phyloP scores from a whole-genome alignment of 495 filamentous ascomycete species.

The Daldinia bambusicola region DNA sequence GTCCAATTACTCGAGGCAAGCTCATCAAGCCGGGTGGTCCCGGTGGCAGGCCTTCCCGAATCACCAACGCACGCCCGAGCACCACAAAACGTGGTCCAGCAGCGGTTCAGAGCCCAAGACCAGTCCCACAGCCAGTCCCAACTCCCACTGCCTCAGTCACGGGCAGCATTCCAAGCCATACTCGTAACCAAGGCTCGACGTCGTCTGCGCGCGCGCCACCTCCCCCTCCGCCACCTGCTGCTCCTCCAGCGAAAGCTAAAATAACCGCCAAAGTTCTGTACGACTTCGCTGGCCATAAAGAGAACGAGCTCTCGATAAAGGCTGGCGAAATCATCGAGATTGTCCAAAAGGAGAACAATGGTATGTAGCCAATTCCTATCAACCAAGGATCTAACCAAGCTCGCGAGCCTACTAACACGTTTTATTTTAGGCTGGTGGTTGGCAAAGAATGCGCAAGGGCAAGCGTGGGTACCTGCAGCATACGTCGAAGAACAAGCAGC shows the following conservation, averaged over 20 bases:
- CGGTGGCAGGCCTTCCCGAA: conserved; percentile 78
- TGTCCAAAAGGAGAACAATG: conserved; percentile 88
- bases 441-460: conserved; percentile 73
- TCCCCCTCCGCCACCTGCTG: conserved; percentile 71
- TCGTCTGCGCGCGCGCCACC: conserved; percentile 62
- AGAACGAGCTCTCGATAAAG: conserved; percentile 80
- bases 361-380: conserved; percentile 61
- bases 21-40: conserved; percentile 91
- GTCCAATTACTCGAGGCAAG: conserved; percentile 90
- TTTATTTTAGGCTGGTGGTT: conserved; percentile 90
- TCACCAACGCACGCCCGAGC: conserved; percentile 60
- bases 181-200: conserved; percentile 56
- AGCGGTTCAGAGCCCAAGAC: conserved; percentile 56
- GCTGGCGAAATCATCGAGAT: conserved; percentile 85
- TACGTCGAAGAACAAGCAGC: conserved; percentile 85
- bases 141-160: conserved; percentile 54
- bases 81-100: conserved; percentile 59
- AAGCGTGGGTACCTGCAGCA: conserved; percentile 93
- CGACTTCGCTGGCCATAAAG: conserved; percentile 81
- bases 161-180: conserved; percentile 55
- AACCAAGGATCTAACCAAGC: conserved; percentile 20
- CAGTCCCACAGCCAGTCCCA: conserved; percentile 58
- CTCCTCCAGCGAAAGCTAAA: conserved; percentile 71
- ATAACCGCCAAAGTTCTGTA: conserved; percentile 88
- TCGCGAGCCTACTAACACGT: conserved; percentile 35